Conservation (phyloP, 768 basidiomycete genomes). For the Rhizopogon roseolus region DNA sequence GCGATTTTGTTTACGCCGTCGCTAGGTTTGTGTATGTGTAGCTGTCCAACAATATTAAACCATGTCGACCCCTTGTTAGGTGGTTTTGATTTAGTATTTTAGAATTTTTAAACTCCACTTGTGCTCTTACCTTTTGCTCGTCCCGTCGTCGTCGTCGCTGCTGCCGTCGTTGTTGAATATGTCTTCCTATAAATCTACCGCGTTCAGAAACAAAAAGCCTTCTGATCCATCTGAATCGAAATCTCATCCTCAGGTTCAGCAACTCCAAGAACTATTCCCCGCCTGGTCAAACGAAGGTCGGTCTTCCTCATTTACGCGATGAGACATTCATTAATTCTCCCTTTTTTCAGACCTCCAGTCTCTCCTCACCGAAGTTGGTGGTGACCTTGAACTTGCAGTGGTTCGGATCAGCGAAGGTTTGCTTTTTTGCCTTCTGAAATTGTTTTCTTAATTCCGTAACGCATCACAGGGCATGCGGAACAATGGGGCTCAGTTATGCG, state of each 20-base stretch:
- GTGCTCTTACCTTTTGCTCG: neutral
- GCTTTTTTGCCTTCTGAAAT: slow-evolving; percentile 5
- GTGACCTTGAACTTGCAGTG: slow-evolving; percentile 66
- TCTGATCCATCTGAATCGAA: slow-evolving; percentile 27
- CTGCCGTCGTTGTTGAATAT: slow-evolving; percentile 2
- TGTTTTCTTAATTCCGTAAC: slow-evolving; percentile 1
- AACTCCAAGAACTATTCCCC: slow-evolving; percentile 71
- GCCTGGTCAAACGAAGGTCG: slow-evolving; percentile 66
- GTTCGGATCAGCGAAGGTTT: slow-evolving; percentile 70
- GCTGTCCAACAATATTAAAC: neutral
- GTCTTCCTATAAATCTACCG: slow-evolving; percentile 28
- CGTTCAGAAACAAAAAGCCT: slow-evolving; percentile 20
- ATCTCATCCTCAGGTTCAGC: slow-evolving; percentile 48
- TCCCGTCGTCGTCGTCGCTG: slow-evolving; percentile 1
- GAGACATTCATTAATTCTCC: slow-evolving; percentile 20
- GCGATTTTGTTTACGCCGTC: neutral
- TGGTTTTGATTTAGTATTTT: neutral
- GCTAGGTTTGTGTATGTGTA: too few relatives aligned
- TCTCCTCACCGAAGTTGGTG: slow-evolving; percentile 59
- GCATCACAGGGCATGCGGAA: slow-evolving; percentile 56
- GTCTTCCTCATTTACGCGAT: slow-evolving; percentile 8
- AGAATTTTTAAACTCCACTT: slow-evolving; percentile 24
- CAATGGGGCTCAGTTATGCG: slow-evolving; percentile 82
- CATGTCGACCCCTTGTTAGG: too few relatives aligned
- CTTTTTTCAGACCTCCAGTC: slow-evolving; percentile 55